Evolutionary conservation across 2,329 filamentous ascomycete genomes (phyloP).

Genomic region (Fonsecaea erecta): DNA sequence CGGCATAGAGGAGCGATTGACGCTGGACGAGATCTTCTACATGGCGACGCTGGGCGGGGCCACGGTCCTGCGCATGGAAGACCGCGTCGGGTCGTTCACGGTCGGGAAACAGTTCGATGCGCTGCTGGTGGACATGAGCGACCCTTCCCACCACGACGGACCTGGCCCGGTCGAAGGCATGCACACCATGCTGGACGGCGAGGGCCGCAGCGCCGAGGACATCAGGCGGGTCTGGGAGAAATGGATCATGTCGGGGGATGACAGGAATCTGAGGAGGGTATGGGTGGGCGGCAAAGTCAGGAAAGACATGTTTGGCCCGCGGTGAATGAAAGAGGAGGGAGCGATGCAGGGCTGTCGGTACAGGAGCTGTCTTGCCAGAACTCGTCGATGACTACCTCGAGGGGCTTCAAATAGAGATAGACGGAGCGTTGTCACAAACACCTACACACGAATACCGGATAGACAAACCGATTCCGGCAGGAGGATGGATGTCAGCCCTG

Average conservation of each 20-base stretch:
- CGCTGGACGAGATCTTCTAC: conserved; percentile 53
- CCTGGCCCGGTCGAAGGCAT: conserved; percentile 58
- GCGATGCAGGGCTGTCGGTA: no score
- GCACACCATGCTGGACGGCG: conserved; percentile 46
- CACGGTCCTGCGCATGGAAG: conserved; percentile 39
- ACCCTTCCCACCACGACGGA: neutral
- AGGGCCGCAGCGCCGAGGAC: neutral
- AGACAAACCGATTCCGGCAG: neutral
- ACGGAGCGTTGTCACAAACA: no score
- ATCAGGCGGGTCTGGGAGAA: conserved; percentile 60
- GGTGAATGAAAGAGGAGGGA: no score
- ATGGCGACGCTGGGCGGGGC: conserved; percentile 44
- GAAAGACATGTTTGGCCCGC: neutral
- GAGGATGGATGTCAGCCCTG: neutral
- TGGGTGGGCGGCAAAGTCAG: conserved; percentile 54
- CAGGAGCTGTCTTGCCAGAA: no score
- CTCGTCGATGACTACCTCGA: no score
- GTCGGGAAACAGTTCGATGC: conserved; percentile 68
- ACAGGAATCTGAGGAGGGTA: conserved; percentile 63
- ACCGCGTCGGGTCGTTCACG: conserved; percentile 60
- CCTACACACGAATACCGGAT: no score
- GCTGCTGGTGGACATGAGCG: conserved; percentile 51
- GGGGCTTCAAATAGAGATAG: no score
- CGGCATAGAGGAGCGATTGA: conserved; percentile 21
- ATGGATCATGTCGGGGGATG: conserved; percentile 69